phyloP scores from a whole-genome alignment of 345 rosid species.

The Nephelium lappaceum region DNA sequence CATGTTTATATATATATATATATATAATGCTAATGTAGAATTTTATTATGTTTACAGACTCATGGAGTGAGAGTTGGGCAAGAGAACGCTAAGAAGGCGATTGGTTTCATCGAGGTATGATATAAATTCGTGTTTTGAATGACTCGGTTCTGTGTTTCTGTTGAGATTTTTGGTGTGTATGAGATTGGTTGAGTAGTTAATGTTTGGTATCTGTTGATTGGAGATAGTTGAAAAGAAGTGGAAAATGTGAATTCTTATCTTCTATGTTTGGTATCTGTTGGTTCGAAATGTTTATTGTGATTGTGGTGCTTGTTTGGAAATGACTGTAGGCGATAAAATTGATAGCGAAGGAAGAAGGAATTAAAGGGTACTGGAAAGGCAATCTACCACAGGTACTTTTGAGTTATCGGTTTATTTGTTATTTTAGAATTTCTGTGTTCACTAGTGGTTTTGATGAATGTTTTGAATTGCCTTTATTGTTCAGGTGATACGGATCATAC shows the following conservation, averaged over 20 bases:
- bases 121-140: neutral
- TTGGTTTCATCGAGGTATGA: conserved; percentile 76
- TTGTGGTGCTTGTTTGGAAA: conserved; percentile 8
- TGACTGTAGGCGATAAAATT: conserved; percentile 65
- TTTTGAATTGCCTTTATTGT: conserved; percentile 21
- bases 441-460: neutral
- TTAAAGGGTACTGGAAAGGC: conserved; percentile 99
- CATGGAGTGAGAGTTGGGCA: conserved; percentile 76
- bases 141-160: neutral
- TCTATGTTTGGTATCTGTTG: neutral
- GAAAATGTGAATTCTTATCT: neutral
- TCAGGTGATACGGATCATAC: conserved; percentile 87
- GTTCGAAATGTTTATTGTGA: neutral
- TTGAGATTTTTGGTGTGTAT: neutral
- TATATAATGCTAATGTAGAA: conserved; percentile 2
- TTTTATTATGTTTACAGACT: conserved; percentile 46
- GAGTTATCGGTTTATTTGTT: conserved; percentile 1
- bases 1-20: neutral
- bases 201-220: neutral
- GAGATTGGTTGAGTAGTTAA: neutral
- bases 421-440: neutral
- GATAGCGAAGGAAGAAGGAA: conserved; percentile 89
- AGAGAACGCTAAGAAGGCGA: conserved; percentile 72
- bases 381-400: conserved; percentile 88
- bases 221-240: neutral